Base-by-base conservation (phyloP, 441 rosid species). In the Theobroma grandiflorum region DNA sequence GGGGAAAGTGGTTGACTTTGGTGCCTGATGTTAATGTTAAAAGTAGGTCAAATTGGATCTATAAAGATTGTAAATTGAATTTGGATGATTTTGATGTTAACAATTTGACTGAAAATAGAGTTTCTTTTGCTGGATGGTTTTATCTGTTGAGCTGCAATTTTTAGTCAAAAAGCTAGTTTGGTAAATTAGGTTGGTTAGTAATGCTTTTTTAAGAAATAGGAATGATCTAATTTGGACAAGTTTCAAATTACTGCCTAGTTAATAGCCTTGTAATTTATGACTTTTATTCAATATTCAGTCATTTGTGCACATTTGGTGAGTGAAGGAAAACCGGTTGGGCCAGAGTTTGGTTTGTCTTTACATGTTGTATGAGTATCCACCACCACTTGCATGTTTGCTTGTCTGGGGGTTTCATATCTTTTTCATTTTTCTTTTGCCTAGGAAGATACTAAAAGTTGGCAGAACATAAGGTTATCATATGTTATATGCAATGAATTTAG, bases 1-100 rank as follows among this genome's bases (percentile, higher is more conserved):
- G 14, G 15, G 67, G 75, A 70, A 70, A 73, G 67, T 78, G 62
- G 52, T 47, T 78, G 67, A 69, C 80, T 78, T 78, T 55, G 57
- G 40, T 66, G 31, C 20, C 53, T 78, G 75, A 33, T 55, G 38
- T 37, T 70, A 18, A 15, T 45, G 57, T 71, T 63, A 71, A 71
- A 78, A 71, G 81, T 70, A 58, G 81, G 76, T 70, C 61, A 61
- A 61, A 43, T 52, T 61, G 77, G 64, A 26, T 43, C 1, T 40
- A 4, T 7, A 15, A 42, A 69, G 7, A 31, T 49, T n/a, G 49
- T 12, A 15, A 8, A 33, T 37, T 76, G 63, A 37, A 63, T 63
- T 49, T 20, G 49, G 9, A 37, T 64, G 50, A 35, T 50, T 65
- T 65, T 10, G 2, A 45, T 61, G 49, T 62, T 9, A 61, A 61